Evolutionary conservation across 2,329 filamentous ascomycete species (phyloP).

Genomic region (Fusarium sublunatum): DNA sequence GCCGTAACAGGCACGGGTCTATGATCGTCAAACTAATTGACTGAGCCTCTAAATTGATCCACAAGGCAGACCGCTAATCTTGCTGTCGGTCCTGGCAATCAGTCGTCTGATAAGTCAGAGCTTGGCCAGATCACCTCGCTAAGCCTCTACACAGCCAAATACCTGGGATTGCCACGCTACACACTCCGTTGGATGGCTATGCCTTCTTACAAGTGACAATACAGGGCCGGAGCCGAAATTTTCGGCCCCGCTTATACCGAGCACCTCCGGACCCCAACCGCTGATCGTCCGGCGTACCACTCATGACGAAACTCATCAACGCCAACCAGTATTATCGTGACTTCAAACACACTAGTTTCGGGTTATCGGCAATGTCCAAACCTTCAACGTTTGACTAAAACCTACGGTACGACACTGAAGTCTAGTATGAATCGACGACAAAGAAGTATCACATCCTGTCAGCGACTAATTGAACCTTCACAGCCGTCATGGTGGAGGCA

Average conservation of each 20-base stretch:
- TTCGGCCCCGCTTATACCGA: constrained; percentile 19
- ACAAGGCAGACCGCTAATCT: constrained; percentile 28
- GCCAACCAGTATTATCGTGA: too few relatives aligned
- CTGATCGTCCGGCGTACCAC: constrained; percentile 8
- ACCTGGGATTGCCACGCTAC: not conserved
- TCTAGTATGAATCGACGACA: not conserved
- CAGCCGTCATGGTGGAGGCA: not conserved
- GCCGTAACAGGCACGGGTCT: not conserved
- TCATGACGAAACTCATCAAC: constrained; percentile 6
- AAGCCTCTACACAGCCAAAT: constrained; percentile 29
- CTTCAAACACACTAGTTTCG: not conserved
- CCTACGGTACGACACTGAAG: constrained; percentile 8
- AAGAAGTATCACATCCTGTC: not conserved
- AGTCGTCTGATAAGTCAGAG: not conserved
- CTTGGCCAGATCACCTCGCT: not conserved
- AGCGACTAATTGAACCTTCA: not conserved
- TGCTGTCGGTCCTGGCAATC: not conserved
- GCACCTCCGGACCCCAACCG: constrained; percentile 2
- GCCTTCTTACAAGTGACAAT: too few relatives aligned
- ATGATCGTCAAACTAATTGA: constrained; percentile 1
- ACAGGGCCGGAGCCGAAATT: constrained; percentile 13
- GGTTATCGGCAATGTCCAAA: not conserved
- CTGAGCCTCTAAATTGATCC: constrained; percentile 19
- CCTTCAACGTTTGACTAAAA: constrained; percentile 1
- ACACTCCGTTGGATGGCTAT: too few relatives aligned